phyloP scores from a whole-genome alignment of 2,329 filamentous ascomycete species.

The Calonectria montana region DNA sequence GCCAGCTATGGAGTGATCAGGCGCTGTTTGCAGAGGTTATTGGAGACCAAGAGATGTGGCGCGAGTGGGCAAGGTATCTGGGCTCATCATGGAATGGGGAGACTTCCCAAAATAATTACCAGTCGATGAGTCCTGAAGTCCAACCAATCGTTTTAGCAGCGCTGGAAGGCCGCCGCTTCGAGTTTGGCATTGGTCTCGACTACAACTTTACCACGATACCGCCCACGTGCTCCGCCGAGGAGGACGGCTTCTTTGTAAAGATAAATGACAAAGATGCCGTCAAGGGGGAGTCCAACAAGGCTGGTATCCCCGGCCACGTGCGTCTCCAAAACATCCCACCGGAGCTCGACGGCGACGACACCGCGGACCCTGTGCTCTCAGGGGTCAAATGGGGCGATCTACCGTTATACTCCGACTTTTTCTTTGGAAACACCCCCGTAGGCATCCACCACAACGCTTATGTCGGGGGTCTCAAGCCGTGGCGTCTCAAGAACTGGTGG shows the following conservation, averaged over 20 bases:
- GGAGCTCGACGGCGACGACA: slow-evolving; percentile 37
- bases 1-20: slow-evolving; percentile 54
- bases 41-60: slow-evolving; percentile 53
- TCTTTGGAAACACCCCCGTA: slow-evolving; percentile 49
- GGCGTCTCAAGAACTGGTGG: slow-evolving; percentile 50
- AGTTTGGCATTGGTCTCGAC: slow-evolving; percentile 54
- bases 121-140: slow-evolving; percentile 31
- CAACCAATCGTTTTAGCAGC: slow-evolving; percentile 43
- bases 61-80: slow-evolving; percentile 46
- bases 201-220: slow-evolving; percentile 52
- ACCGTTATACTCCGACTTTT: slow-evolving; percentile 52
- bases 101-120: slow-evolving; percentile 20
- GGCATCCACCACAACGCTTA: slow-evolving; percentile 54
- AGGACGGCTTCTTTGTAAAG: slow-evolving; percentile 49
- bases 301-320: slow-evolving; percentile 45
- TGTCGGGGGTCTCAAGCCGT: slow-evolving; percentile 45
- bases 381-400: slow-evolving; percentile 45
- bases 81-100: slow-evolving; percentile 48
- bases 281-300: slow-evolving; percentile 39
- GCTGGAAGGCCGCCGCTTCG: slow-evolving; percentile 45
- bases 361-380: slow-evolving; percentile 26
- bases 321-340: slow-evolving; percentile 43
- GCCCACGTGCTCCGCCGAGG: slow-evolving; percentile 51
- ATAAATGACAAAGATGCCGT: slow-evolving; percentile 41
- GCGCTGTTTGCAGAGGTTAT: slow-evolving; percentile 52